A percentile compares a stretch with the other conserved stretches of the same genome.
Evolutionary conservation across 176 grass and related monocot genomes (phyloP).

Genomic region (Cenchrus americanus): DNA sequence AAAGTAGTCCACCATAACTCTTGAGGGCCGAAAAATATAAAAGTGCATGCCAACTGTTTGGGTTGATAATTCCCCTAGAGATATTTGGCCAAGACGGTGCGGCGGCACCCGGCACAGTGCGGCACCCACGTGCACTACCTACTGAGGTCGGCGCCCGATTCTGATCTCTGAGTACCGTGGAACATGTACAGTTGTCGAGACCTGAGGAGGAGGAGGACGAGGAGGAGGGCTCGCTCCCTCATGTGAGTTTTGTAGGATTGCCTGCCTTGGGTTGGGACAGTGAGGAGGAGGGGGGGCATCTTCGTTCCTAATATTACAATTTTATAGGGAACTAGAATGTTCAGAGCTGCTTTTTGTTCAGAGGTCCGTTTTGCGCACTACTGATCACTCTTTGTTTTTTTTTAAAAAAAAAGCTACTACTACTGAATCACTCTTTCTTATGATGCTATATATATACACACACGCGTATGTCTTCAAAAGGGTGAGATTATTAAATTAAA

Average conservation of each 20-base stretch:
- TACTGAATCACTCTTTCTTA: no score
- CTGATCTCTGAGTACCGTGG: not conserved
- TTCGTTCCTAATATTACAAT: not conserved
- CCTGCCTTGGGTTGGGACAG: not conserved
- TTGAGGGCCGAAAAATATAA: not conserved
- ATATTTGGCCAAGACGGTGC: slow-evolving; percentile 1
- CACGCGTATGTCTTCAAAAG: not conserved
- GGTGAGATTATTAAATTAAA: not conserved
- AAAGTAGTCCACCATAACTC: not conserved
- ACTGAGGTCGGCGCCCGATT: not conserved
- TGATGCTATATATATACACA: not conserved
- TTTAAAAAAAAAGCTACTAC: no score
- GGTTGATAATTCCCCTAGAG: not conserved
- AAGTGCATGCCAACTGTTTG: no score
- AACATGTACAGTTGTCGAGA: slow-evolving; percentile 21
- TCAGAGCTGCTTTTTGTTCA: not conserved
- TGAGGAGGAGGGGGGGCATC: not conserved
- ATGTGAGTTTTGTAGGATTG: not conserved
- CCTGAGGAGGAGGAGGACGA: not conserved
- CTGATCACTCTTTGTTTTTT: not conserved
- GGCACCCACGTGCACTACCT: slow-evolving; percentile 11
- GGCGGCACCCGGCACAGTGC: not conserved
- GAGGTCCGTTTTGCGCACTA: not conserved
- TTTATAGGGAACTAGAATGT: not conserved
- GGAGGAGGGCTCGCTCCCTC: no score